Conservation (phyloP, 2,329 filamentous ascomycete species). For the Trichoderma hamatum region DNA sequence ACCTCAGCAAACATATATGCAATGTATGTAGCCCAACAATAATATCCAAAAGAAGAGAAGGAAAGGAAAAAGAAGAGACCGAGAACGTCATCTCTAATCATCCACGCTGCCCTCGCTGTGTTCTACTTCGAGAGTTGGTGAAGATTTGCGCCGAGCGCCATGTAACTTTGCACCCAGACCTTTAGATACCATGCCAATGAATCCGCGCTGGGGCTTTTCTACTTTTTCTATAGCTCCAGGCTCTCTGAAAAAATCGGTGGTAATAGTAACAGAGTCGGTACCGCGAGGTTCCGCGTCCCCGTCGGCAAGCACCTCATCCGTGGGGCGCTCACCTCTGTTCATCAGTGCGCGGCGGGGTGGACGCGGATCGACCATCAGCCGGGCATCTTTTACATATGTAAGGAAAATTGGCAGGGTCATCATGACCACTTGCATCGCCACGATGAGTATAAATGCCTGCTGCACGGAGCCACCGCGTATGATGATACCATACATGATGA, state of each 20-base stretch:
- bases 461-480: constrained; percentile 62
- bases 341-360: constrained; percentile 30
- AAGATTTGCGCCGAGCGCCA: constrained; percentile 37
- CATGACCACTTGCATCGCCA: constrained; percentile 53
- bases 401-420: constrained; percentile 56
- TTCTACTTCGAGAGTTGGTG: constrained; percentile 37
- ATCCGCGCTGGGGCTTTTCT: constrained; percentile 30
- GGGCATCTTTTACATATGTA: constrained; percentile 50
- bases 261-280: constrained; percentile 11
- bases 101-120: constrained; percentile 35
- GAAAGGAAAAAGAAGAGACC: background rate
- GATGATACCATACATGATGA: constrained; percentile 70
- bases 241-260: constrained; percentile 8
- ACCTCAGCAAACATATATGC: constrained; percentile 17
- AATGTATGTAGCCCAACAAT: background rate
- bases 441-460: constrained; percentile 65
- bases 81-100: constrained; percentile 16
- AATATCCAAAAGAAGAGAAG: constrained; percentile 25
- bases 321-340: constrained; percentile 31
- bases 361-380: constrained; percentile 46
- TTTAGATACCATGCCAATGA: constrained; percentile 35
- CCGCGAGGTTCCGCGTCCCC: constrained; percentile 15
- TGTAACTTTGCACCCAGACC: constrained; percentile 35
- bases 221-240: constrained; percentile 30
- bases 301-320: constrained; percentile 28